A percentile compares a stretch with the other conserved stretches of the same genome.
Conservation (phyloP, 306 rosid genomes). For the Cicer judaicum region DNA sequence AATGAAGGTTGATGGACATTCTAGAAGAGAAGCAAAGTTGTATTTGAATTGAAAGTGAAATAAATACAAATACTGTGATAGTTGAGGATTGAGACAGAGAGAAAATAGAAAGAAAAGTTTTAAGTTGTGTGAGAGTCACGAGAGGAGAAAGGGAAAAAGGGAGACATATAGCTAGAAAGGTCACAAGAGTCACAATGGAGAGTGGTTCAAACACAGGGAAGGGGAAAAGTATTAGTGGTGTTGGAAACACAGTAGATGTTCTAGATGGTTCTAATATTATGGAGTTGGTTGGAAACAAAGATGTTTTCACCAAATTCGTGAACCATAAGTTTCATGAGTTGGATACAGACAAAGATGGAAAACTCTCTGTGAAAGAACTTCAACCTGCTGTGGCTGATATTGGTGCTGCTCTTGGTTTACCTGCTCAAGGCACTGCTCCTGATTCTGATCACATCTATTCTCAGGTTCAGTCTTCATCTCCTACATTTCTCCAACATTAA, state of each 20-base stretch:
- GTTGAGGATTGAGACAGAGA: neutral
- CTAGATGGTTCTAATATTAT: constrained; percentile 94
- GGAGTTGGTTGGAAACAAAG: constrained; percentile 86
- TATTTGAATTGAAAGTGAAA: neutral
- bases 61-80: neutral
- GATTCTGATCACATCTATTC: constrained; percentile 85
- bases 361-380: constrained; percentile 86
- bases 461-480: constrained; percentile 53
- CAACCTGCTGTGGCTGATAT: constrained; percentile 97
- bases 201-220: neutral
- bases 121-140: constrained; percentile 14
- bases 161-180: too few species aligned
- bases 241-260: constrained; percentile 53
- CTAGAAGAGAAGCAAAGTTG: neutral
- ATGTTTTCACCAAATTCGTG: constrained; percentile 72
- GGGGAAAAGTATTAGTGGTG: constrained; percentile 41
- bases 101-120: neutral
- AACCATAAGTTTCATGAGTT: constrained; percentile 87
- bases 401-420: constrained; percentile 93
- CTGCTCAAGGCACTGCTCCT: constrained; percentile 73
- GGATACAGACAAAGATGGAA: constrained; percentile 82
- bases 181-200: constrained; percentile 25
- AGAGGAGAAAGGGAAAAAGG: neutral
- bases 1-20: neutral
- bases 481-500: too few species aligned